Percentiles rank a stretch among this genome's conserved stretches.
phyloP scores from a whole-genome alignment of 352 stramenopile genomes.

The Phytophthora pinifolia region DNA sequence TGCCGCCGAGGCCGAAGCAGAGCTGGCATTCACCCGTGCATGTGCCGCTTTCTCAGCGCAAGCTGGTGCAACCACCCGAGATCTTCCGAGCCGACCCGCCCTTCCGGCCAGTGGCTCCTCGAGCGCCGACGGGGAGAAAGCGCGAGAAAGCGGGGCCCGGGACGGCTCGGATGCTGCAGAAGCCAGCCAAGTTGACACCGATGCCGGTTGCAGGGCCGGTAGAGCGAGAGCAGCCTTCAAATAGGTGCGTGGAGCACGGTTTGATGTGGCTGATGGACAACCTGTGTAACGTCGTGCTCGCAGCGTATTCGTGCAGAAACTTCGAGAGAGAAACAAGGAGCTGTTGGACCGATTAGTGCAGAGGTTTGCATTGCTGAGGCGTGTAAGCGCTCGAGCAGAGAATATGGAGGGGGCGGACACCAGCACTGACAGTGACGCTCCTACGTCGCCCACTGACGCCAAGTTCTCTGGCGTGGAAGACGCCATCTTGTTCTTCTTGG shows the following conservation, averaged over 20 bases:
- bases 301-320: slow-evolving; percentile 28
- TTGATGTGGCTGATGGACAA: neutral
- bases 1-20: slow-evolving; percentile 19
- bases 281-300: neutral
- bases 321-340: slow-evolving; percentile 39
- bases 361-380: slow-evolving; percentile 28
- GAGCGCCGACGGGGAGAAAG: slow-evolving; percentile 3
- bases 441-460: neutral
- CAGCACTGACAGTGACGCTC: slow-evolving; percentile 6
- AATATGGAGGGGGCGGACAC: neutral
- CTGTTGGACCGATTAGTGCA: slow-evolving; percentile 41
- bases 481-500: slow-evolving; percentile 68
- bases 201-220: slow-evolving; percentile 8
- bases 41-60: slow-evolving; percentile 63
- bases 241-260: slow-evolving; percentile 18
- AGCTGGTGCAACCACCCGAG: slow-evolving; percentile 49
- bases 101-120: slow-evolving; percentile 32
- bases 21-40: slow-evolving; percentile 64
- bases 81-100: slow-evolving; percentile 48
- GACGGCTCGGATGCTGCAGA: slow-evolving; percentile 2
- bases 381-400: slow-evolving; percentile 2
- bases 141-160: slow-evolving; percentile 6
- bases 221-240: slow-evolving; percentile 15
- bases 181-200: slow-evolving; percentile 21
- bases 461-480: slow-evolving; percentile 53